A percentile compares a stretch with the other conserved stretches of the same genome.
Evolutionary conservation across 106 monocot genomes (phyloP).

Genomic region (Platanthera guangdongensis): DNA sequence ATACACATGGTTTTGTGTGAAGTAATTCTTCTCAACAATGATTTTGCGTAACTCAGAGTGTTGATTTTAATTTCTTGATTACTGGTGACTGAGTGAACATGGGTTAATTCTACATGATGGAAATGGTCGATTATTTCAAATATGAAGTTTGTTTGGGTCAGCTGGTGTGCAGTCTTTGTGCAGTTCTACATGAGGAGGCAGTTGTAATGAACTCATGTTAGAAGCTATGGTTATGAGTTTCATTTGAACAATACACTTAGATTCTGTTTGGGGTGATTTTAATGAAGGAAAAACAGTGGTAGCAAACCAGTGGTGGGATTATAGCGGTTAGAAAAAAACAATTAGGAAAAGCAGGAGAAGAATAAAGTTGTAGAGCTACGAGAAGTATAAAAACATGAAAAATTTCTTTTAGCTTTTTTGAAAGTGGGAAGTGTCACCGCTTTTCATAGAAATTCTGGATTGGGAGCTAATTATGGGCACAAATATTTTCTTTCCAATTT

Average conservation of each 20-base stretch:
- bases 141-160: not conserved
- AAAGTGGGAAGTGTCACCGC: too few species aligned
- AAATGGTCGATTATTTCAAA: not conserved
- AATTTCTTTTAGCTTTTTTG: not conserved
- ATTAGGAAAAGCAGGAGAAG: too few species aligned
- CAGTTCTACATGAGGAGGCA: not conserved
- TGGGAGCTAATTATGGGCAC: too few species aligned
- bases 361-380: too few species aligned
- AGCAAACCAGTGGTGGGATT: too few species aligned
- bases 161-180: not conserved
- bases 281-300: too few species aligned
- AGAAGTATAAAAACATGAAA: not conserved
- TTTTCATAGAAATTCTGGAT: too few species aligned
- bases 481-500: too few species aligned
- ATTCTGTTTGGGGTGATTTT: too few species aligned
- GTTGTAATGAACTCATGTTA: not conserved
- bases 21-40: not conserved
- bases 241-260: not conserved
- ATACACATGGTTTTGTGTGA: not conserved
- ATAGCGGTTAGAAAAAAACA: too few species aligned
- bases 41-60: not conserved
- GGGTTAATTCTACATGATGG: not conserved
- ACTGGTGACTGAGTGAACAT: not conserved
- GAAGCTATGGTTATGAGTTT: not conserved
- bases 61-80: not conserved